These are phyloP conservation scores for Parathielavia appendiculata DNA, from an alignment of 495 filamentous ascomycete species.

Conservation along the genomic window DNA sequence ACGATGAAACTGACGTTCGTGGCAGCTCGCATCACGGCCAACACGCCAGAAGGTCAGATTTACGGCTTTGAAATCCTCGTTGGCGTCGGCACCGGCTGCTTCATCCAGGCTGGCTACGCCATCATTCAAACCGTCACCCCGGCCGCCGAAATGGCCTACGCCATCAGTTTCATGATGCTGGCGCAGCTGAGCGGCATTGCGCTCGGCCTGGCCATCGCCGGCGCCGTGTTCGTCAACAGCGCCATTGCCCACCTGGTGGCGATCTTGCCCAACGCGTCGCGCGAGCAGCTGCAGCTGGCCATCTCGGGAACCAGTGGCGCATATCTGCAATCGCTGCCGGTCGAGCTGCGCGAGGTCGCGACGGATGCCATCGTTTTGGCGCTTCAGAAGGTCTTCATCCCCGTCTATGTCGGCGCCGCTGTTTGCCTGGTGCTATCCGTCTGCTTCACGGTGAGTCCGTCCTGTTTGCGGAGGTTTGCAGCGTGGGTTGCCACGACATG, in stretches of 20 bases:
- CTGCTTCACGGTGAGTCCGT: slow-evolving; percentile 8
- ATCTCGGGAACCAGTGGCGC: slow-evolving; percentile 9
- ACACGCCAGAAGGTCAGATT: slow-evolving; percentile 36
- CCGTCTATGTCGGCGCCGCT: slow-evolving; percentile 12
- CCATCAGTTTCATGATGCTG: slow-evolving; percentile 47
- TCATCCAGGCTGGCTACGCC: slow-evolving; percentile 45
- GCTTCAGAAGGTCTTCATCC: slow-evolving; percentile 14
- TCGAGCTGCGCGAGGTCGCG: not conserved
- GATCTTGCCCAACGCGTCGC: slow-evolving; percentile 1
- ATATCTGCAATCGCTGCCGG: not conserved
- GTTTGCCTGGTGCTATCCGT: slow-evolving; percentile 8
- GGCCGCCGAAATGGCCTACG: slow-evolving; percentile 36
- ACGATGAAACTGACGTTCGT: slow-evolving; percentile 24
- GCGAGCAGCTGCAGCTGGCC: slow-evolving; percentile 12
- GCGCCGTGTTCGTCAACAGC: slow-evolving; percentile 11
- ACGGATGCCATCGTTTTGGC: slow-evolving; percentile 4
- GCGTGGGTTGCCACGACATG: not conserved
- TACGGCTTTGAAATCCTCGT: slow-evolving; percentile 53
- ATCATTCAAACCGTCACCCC: slow-evolving; percentile 47
- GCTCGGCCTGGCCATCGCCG: slow-evolving; percentile 13
- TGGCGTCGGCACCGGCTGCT: slow-evolving; percentile 51
- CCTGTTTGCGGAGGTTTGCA: no score
- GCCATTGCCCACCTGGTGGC: not conserved
- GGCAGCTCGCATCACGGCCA: slow-evolving; percentile 30
- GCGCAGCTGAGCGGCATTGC: slow-evolving; percentile 6